phyloP scores from a whole-genome alignment of 306 rosid species.

The Gleditsia sinensis region DNA sequence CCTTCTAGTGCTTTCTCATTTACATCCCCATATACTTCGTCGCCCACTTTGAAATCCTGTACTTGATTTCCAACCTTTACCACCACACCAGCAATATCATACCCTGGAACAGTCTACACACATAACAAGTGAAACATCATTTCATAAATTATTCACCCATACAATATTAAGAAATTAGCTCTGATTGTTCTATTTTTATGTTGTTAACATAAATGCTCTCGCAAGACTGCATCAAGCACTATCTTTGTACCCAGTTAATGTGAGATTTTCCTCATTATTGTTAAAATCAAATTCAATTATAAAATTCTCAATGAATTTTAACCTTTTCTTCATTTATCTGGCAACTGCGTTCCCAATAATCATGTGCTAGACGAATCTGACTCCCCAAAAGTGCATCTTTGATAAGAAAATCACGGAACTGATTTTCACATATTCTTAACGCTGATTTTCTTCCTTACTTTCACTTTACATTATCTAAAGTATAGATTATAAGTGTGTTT shows the following conservation, averaged over 20 bases:
- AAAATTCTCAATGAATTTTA: neutral
- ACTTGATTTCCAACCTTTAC: slow-evolving; percentile 82
- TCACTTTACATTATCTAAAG: too few relatives aligned
- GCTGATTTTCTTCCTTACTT: too few relatives aligned
- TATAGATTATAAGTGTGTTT: too few relatives aligned
- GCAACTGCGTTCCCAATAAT: neutral
- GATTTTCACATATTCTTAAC: too few relatives aligned
- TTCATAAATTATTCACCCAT: slow-evolving; percentile 8
- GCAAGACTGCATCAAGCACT: neutral
- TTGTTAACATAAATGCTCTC: neutral
- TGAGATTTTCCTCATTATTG: neutral
- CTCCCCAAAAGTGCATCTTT: too few relatives aligned
- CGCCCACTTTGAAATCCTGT: slow-evolving; percentile 78
- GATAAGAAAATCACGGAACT: too few relatives aligned
- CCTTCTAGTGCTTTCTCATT: slow-evolving; percentile 87
- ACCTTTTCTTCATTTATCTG: neutral
- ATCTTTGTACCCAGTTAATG: neutral
- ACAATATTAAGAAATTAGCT: slow-evolving; percentile 4
- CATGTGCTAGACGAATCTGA: neutral
- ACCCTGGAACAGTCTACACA: slow-evolving; percentile 89
- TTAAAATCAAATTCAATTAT: neutral
- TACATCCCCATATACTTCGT: slow-evolving; percentile 87
- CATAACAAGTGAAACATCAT: slow-evolving; percentile 24
- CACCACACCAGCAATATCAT: slow-evolving; percentile 90
- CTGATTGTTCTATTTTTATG: neutral